Evolutionary conservation across 331 rosid genomes (phyloP), one percentile per base, ranked within the genome.

Genomic region (Saraca asoca): DNA sequence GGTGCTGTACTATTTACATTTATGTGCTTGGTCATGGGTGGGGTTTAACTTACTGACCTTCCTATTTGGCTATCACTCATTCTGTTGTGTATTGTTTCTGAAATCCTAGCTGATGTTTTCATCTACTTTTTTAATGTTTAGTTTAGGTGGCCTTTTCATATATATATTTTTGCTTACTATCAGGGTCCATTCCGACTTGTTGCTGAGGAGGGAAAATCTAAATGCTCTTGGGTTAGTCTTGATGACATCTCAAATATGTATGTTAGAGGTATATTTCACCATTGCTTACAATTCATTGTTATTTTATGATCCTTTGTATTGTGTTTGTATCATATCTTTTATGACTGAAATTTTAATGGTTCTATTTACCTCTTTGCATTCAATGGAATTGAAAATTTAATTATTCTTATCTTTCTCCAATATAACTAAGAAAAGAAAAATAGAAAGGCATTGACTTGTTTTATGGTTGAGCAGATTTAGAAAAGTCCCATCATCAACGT

Each of bases 131-230:
- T 13, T 4, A n/a, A 20, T 50, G 38, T 56, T 33, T 57, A 51
- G 37, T 69, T n/a, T 58, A 61, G 62, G 49, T 70, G 17, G 24
- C 55, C 73, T 79, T 66, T 15, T 31, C 38, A 44, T 58, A 35
- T 41, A 38, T 38, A 6, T 38, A 2, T 51, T 54, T 53, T n/a
- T 68, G 54, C 70, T 66, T 65, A 45, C 34, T 67, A 64, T 54
- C 71, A 93, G 98, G 98, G 97, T 72, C 98, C 97, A 65, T 93
- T 87, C 46, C 87, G 97, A 50, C 88, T 93, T 62, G 98, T 93
- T 66, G 98, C 87, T 16, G 98, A 93, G 84, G 98, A 91, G 83
- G 98, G 98, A 10, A 93, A 90, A 73, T 85, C 97, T 37, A 93
- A 93, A 79, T 93, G 98, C 71, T 90, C 98, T 42, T 90, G 98